Evolutionary conservation across 75 land plant genomes (phyloP).

Genomic region (Isoetes taiwanensis): DNA sequence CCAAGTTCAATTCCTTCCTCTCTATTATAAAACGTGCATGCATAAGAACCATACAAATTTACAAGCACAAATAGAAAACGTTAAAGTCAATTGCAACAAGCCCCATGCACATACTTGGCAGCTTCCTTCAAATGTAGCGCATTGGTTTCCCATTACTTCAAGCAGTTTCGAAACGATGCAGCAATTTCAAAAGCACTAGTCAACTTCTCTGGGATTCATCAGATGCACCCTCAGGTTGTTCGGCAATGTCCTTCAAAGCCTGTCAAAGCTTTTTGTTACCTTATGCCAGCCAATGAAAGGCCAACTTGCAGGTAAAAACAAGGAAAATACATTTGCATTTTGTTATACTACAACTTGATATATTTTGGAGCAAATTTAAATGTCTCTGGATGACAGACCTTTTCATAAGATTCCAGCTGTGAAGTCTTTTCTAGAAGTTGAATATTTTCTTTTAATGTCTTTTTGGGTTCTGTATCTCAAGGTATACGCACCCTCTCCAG

Average conservation of each 20-base stretch:
- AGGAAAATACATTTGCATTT: background rate
- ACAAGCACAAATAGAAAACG: background rate
- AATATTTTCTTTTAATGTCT: background rate
- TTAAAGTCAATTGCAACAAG: background rate
- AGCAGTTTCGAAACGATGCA: slow-evolving; percentile 1
- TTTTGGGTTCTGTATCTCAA: background rate
- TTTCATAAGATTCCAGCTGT: background rate
- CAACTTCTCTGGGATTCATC: slow-evolving; percentile 6
- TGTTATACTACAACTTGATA: no score
- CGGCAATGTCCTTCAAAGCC: slow-evolving; percentile 2
- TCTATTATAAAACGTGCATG: background rate
- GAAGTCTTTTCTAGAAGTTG: background rate
- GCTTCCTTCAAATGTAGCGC: background rate
- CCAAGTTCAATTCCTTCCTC: slow-evolving; percentile 1
- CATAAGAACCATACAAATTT: background rate
- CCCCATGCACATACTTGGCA: background rate
- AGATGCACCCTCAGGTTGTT: background rate
- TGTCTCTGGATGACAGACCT: background rate
- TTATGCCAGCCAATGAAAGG: background rate
- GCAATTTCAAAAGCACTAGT: slow-evolving; percentile 5
- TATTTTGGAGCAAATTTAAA: no score
- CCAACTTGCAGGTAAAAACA: background rate
- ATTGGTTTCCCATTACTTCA: background rate
- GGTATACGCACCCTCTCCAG: background rate
- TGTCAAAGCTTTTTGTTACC: background rate